Base-by-base conservation (phyloP, 83 land plant species). In the Thuja plicata region DNA sequence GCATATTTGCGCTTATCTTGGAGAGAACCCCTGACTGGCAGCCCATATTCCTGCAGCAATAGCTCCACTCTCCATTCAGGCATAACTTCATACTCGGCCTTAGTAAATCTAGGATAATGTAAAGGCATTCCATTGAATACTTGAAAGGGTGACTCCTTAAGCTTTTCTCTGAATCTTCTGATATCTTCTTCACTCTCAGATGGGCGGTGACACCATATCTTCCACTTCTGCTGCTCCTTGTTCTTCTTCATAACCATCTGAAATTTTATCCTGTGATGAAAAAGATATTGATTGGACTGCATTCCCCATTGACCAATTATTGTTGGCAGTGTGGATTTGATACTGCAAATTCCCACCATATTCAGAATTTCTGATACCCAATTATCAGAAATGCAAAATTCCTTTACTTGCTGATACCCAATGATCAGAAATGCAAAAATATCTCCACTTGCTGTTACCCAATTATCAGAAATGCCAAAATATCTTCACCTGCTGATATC, bases 31-130 rank as follows among this genome's bases (percentile, higher is more conserved):
- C 46, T 24, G 30, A 87, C 78, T 35, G 91, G 89, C 21, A 90
- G 85, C 74, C 91, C 91, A 57, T 90, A 90, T 71, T 90, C 86
- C 76, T 48, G 70, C 74, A 90, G 86, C 17, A 90, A 52, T 10
- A 90, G 77, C 76, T 90, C 87, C 7, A 90, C 71, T 66, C 88
- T 57, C 91, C 91, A 90, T 73, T 90, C 91, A 27, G 91, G 91
- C 91, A 90, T 90, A 74, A 10, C 54, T 32, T 90, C 91, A 62
- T 90, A 90, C n/a, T 87, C 91, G 8, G 55, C 76, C 40, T 55
- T 79, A 17, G 1, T 78, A 16, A 35, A 78, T 16, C 24, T 78
- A 37, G 81, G 81, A 78, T 78, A 78, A 78, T 78, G 81, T 35
- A 78, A 35, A 38, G 81, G 81, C 81, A 78, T 38, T 3, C 21